Evolutionary conservation across 306 rosid species (phyloP).

Genomic region (Fragaria nilgerrensis): DNA sequence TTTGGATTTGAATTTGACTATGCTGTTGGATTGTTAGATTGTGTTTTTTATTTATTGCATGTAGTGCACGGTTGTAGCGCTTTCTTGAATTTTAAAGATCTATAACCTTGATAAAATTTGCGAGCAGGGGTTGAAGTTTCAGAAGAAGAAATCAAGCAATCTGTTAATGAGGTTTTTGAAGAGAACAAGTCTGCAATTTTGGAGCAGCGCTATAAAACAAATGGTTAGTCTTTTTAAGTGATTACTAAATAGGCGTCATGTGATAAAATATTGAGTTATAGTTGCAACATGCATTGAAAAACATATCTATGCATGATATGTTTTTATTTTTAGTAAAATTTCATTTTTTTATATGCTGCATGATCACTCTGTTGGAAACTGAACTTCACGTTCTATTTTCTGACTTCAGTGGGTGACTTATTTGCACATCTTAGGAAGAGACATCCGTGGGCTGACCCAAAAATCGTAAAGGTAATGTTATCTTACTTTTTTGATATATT

Average conservation of each 20-base stretch:
- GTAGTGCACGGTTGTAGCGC: neutral
- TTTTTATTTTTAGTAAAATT: too few relatives aligned
- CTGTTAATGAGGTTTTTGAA: conserved; percentile 70
- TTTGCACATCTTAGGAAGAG: conserved; percentile 79
- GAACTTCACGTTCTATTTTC: neutral
- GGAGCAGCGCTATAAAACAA: conserved; percentile 72
- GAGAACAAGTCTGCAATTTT: conserved; percentile 60
- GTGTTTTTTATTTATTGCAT: neutral
- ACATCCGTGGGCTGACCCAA: conserved; percentile 96
- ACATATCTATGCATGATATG: too few relatives aligned
- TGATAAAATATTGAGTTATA: neutral
- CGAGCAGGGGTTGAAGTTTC: conserved; percentile 83
- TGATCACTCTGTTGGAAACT: neutral
- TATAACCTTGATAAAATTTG: conserved; percentile 11
- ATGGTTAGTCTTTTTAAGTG: conserved; percentile 41
- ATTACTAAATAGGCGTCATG: neutral
- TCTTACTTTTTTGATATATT: neutral
- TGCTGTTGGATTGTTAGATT: conserved; percentile 2
- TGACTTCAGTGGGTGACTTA: conserved; percentile 75
- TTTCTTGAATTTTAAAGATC: neutral
- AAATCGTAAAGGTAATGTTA: conserved; percentile 73
- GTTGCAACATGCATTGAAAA: neutral
- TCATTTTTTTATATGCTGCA: neutral
- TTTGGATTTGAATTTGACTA: neutral
- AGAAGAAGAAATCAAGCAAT: conserved; percentile 53